Base-by-base conservation (phyloP, 2,329 filamentous ascomycete species). In the Chalaropsis thielavioides region DNA sequence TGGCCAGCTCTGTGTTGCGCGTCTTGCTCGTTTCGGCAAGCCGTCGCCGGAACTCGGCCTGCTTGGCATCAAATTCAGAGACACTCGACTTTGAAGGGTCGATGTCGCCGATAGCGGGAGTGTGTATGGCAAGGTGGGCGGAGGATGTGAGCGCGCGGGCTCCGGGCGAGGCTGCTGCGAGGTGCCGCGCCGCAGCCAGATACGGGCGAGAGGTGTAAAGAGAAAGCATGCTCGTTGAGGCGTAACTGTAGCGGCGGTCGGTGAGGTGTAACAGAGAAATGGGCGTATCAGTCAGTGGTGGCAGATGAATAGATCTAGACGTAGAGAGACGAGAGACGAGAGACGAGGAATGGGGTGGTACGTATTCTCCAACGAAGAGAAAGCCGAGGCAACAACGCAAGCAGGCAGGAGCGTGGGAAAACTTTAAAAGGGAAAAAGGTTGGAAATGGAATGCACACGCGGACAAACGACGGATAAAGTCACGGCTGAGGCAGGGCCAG, bases 51-150 rank as follows among this genome's bases (percentile, higher is more conserved):
- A 96, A 97, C 72, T 86, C 81, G 76, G 87, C 87, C 78, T 96
- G 92, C 76, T 88, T 90, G 72, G 81, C 78, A 74, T 89, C 90
- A 81, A 97, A 99, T 65, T 81, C 79, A 63, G 85, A 80, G 69
- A 89, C 86, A 68, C 84, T 83, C 68, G 88, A 80, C 61, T 86
- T 83, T 58, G 75, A 73, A 19, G 76, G 75, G 80, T 87, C 79
- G 71, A 99, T 85, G 76, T 99, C 92, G 74, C 89, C 87, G 69
- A 99, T 83, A 44, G 88, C 85, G n/a, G 94, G 94, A 22, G 85
- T 78, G 66, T 79, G 80, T 68, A 68, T 70, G 64, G 82, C 13
- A 24, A 61, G 51, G 44, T 35, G 61, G 35, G 24, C 27, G 27
- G 51, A 59, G 13, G 66, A 81, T 43, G 31, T 19, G 38, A 66